Conservation (phyloP, 768 basidiomycete genomes). For the Crucibulum laeve region DNA sequence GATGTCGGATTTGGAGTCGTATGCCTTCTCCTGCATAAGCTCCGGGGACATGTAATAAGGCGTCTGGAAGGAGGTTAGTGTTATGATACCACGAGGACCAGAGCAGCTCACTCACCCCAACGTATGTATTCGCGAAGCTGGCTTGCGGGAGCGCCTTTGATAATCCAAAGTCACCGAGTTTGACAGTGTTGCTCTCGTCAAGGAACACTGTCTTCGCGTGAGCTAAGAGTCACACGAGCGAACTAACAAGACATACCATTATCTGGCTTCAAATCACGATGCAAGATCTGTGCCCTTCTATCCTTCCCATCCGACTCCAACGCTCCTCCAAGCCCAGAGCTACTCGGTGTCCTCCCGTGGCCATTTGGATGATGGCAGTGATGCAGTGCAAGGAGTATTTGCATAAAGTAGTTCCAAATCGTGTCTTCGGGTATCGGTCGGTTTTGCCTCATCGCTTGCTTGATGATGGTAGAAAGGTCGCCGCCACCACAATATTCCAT, state of each 20-base stretch:
- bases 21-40: conserved; percentile 94
- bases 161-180: conserved; percentile 95
- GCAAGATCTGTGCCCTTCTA: conserved; percentile 73
- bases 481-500: conserved; percentile 99
- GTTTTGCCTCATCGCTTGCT: conserved; percentile 63
- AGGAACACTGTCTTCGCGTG: conserved; percentile 67
- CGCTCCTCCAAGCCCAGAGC: conserved; percentile 21
- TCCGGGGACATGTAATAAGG: conserved; percentile 99
- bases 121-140: conserved; percentile 93
- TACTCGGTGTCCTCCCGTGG: conserved; percentile 43
- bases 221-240: neutral
- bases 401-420: conserved; percentile 95
- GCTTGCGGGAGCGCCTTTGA: conserved; percentile 88
- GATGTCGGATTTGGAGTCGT: conserved; percentile 97
- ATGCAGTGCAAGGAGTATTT: conserved; percentile 83
- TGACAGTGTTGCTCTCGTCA: conserved; percentile 78
- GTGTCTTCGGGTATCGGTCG: conserved; percentile 86
- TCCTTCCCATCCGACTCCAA: conserved; percentile 41
- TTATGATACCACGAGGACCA: neutral
- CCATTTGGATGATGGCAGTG: conserved; percentile 87
- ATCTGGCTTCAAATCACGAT: conserved; percentile 96
- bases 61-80: conserved; percentile 51
- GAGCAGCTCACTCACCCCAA: conserved; percentile 63
- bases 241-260: conserved; percentile 60
- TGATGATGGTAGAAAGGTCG: conserved; percentile 86